Percentiles rank a stretch among this genome's conserved stretches.
phyloP scores from a whole-genome alignment of 2,329 filamentous ascomycete genomes.

The Ramichloridium luteum region DNA sequence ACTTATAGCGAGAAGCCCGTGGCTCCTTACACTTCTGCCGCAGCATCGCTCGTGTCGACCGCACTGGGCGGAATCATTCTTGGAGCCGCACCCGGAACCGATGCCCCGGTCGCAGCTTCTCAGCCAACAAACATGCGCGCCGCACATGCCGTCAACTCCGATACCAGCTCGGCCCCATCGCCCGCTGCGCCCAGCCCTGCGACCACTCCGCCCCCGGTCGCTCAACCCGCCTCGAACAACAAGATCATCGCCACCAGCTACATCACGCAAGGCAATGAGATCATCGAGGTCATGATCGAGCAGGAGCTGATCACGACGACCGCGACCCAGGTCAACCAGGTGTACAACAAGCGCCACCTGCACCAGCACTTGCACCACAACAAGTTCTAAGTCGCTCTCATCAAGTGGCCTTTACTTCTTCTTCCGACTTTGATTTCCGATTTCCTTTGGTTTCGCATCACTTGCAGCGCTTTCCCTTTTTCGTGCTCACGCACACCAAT shows the following conservation, averaged over 20 bases:
- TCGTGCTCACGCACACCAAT: no score
- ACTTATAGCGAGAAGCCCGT: no score
- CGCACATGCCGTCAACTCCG: not conserved
- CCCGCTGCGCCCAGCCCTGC: conserved; percentile 10
- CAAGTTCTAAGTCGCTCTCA: no score
- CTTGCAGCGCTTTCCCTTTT: no score
- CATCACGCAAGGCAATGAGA: conserved; percentile 31
- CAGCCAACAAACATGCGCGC: not conserved
- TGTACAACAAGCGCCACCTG: conserved; percentile 21
- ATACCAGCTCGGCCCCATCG: conserved; percentile 10
- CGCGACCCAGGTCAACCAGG: conserved; percentile 20
- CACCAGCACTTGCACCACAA: conserved; percentile 19
- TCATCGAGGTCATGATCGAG: conserved; percentile 34
- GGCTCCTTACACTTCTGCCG: not conserved
- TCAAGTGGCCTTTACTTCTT: no score
- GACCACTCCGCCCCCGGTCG: conserved; percentile 19
- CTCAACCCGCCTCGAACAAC: conserved; percentile 8
- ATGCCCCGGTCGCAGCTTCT: not conserved
- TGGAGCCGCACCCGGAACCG: not conserved
- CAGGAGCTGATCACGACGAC: conserved; percentile 33
- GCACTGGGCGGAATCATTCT: not conserved
- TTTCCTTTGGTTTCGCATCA: no score
- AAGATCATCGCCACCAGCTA: conserved; percentile 29
- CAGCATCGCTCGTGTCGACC: not conserved
- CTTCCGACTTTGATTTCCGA: no score